Evolutionary conservation across 768 basidiomycete genomes (phyloP).

Genomic region (Boletus sensibilis): DNA sequence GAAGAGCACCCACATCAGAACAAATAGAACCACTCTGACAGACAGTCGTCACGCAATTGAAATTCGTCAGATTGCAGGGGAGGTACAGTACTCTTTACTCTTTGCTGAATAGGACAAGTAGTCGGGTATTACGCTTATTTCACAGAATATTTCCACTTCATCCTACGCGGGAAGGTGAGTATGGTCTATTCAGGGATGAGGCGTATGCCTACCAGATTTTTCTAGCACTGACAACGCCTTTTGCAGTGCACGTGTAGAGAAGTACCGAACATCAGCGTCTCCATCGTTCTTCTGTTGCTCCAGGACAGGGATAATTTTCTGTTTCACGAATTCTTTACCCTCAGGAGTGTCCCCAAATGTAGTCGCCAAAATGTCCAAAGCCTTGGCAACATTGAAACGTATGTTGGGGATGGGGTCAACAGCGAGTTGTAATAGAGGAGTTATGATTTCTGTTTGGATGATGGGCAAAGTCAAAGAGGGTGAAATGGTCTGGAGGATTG

Average conservation of each 20-base stretch:
- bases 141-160: slow-evolving; percentile 22
- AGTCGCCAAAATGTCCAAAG: slow-evolving; percentile 82
- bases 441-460: slow-evolving; percentile 79
- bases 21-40: neutral
- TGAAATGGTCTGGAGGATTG: slow-evolving; percentile 76
- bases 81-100: slow-evolving; percentile 36
- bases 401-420: slow-evolving; percentile 97
- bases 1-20: neutral
- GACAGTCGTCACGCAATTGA: slow-evolving; percentile 9
- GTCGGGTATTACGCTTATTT: slow-evolving; percentile 33
- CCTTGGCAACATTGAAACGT: slow-evolving; percentile 97
- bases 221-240: slow-evolving; percentile 41
- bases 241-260: slow-evolving; percentile 80
- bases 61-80: slow-evolving; percentile 25
- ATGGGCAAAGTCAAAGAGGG: slow-evolving; percentile 85
- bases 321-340: slow-evolving; percentile 71
- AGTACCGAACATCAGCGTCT: slow-evolving; percentile 97
- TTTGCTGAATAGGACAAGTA: slow-evolving; percentile 23
- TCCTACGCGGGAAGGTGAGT: slow-evolving; percentile 13
- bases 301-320: slow-evolving; percentile 76
- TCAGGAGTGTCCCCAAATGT: slow-evolving; percentile 63
- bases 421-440: slow-evolving; percentile 77
- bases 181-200: neutral
- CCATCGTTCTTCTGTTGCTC: slow-evolving; percentile 84
- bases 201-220: slow-evolving; percentile 36